Conservation (phyloP, 352 stramenopile species). For the Phytophthora melonis region DNA sequence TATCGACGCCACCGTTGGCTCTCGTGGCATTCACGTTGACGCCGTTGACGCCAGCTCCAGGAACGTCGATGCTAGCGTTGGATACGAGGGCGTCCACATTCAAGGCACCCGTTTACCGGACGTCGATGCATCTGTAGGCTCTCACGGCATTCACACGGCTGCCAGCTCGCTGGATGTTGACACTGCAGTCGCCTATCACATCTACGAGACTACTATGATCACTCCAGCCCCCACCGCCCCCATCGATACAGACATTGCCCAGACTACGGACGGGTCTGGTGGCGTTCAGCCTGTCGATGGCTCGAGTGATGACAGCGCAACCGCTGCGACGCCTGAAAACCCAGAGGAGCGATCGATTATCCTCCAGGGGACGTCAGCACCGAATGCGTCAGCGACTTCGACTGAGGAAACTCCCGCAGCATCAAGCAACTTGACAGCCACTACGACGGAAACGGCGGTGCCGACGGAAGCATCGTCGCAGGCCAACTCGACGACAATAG, state of each 20-base stretch:
- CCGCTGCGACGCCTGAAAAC: slow-evolving; percentile 12
- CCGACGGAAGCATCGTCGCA: slow-evolving; percentile 26
- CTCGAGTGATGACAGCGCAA: slow-evolving; percentile 17
- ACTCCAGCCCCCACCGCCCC: neutral
- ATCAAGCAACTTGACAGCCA: slow-evolving; percentile 15
- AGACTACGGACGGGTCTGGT: slow-evolving; percentile 7
- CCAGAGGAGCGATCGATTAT: slow-evolving; percentile 22
- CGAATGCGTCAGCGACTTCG: slow-evolving; percentile 3
- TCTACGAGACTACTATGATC: slow-evolving; percentile 3
- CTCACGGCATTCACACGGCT: slow-evolving; percentile 5
- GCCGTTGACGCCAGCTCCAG: slow-evolving; percentile 7
- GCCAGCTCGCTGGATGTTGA: slow-evolving; percentile 26
- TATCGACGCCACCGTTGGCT: slow-evolving; percentile 13
- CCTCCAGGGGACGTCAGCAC: neutral
- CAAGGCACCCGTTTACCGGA: slow-evolving; percentile 6
- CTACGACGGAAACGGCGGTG: slow-evolving; percentile 13
- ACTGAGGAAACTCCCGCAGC: slow-evolving; percentile 10
- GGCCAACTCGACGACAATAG: slow-evolving; percentile 16
- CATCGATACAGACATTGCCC: neutral
- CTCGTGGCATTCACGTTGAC: slow-evolving; percentile 13
- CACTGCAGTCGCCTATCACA: slow-evolving; percentile 18
- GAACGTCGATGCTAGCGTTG: slow-evolving; percentile 20
- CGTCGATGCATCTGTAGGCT: slow-evolving; percentile 21
- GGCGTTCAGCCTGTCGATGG: slow-evolving; percentile 3
- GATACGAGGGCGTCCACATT: slow-evolving; percentile 18